Percentiles rank a stretch among this genome's conserved stretches.
Evolutionary conservation across 306 rosid genomes (phyloP).

Genomic region (Potentilla sterilis): DNA sequence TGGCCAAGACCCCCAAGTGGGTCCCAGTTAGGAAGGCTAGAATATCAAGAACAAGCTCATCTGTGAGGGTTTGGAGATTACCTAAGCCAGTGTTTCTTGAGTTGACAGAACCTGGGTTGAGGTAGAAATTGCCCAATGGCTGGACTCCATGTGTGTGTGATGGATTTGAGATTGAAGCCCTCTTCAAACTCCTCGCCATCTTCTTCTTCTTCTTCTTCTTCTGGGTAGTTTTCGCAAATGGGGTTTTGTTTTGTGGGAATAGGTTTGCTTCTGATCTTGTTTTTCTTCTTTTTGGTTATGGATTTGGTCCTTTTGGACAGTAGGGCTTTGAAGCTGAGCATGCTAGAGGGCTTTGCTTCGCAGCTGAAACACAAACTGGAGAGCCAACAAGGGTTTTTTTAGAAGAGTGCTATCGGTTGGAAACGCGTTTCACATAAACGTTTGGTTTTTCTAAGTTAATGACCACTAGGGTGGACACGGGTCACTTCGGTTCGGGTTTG

Average conservation of each 20-base stretch:
- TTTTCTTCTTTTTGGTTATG: conserved; percentile 29
- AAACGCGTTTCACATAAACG: too few relatives aligned
- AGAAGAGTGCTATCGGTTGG: not conserved
- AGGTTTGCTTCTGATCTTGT: conserved; percentile 29
- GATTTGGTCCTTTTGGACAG: conserved; percentile 24
- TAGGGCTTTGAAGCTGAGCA: conserved; percentile 46
- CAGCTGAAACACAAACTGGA: not conserved
- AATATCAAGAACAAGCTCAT: conserved; percentile 87
- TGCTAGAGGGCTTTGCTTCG: conserved; percentile 15
- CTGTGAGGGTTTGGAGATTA: conserved; percentile 62
- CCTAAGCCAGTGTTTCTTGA: conserved; percentile 88
- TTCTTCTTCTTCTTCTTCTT: conserved; percentile 16
- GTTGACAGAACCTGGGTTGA: conserved; percentile 54
- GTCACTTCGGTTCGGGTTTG: too few relatives aligned
- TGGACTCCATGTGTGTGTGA: conserved; percentile 75
- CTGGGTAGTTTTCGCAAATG: conserved; percentile 24
- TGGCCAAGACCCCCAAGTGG: conserved; percentile 57
- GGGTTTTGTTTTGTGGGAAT: conserved; percentile 20
- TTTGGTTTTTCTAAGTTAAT: too few relatives aligned
- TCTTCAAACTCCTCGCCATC: conserved; percentile 38
- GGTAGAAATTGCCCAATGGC: conserved; percentile 79
- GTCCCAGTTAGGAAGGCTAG: conserved; percentile 55
- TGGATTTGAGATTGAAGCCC: conserved; percentile 70
- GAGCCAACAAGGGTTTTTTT: not conserved
- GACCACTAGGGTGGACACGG: too few relatives aligned